Evolutionary conservation across 768 basidiomycete species (phyloP).

Genomic region (Tubosaeta sp.): DNA sequence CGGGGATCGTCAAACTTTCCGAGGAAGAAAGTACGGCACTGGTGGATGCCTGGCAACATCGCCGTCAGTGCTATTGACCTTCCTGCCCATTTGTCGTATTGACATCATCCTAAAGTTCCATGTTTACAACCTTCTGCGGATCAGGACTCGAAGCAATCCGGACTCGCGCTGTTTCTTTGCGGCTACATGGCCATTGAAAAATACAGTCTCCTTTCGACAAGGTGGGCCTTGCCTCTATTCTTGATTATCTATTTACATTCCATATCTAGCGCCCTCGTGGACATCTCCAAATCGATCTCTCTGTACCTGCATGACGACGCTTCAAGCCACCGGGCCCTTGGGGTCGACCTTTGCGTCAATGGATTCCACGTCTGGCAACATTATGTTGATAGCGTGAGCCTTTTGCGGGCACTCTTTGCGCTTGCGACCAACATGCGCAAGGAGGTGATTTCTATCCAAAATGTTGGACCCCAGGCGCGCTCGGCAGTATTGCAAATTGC

Average conservation of each 20-base stretch:
- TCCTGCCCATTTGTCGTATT: conserved; percentile 3
- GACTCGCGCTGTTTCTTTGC: conserved; percentile 73
- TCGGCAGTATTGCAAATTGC: conserved; percentile 84
- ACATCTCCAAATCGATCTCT: conserved; percentile 79
- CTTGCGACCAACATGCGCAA: conserved; percentile 72
- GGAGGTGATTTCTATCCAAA: conserved; percentile 63
- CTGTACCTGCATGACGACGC: conserved; percentile 73
- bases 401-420: conserved; percentile 78
- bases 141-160: conserved; percentile 53
- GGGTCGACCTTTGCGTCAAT: conserved; percentile 84
- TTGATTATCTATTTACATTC: neutral
- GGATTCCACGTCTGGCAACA: conserved; percentile 96
- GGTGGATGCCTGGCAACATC: conserved; percentile 61
- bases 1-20: conserved; percentile 59
- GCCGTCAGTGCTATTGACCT: conserved; percentile 40
- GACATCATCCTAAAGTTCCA: conserved; percentile 43
- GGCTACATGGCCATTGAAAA: conserved; percentile 82
- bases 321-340: conserved; percentile 62
- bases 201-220: conserved; percentile 68
- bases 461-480: conserved; percentile 74
- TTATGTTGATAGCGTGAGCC: conserved; percentile 85
- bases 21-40: conserved; percentile 61
- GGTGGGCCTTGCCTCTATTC: conserved; percentile 38
- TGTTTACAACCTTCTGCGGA: conserved; percentile 57
- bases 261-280: conserved; percentile 46